phyloP scores from a whole-genome alignment of 1,139 yeast species.

The Pichia sp. region DNA sequence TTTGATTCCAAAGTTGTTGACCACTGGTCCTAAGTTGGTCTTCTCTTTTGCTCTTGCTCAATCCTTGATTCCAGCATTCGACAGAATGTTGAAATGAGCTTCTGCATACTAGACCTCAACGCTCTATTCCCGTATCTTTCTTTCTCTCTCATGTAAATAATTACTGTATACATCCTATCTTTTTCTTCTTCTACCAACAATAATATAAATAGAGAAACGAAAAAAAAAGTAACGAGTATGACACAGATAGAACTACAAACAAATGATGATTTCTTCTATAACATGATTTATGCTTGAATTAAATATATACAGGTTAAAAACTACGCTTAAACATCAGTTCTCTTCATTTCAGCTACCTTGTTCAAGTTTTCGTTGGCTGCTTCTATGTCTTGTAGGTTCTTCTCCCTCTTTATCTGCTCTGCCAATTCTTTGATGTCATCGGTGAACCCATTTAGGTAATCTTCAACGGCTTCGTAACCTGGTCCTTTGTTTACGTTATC shows the following conservation, averaged over 20 bases:
- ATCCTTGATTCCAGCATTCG: slow-evolving; percentile 92
- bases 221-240: neutral
- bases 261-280: neutral
- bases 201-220: neutral
- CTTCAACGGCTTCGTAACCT: slow-evolving; percentile 39
- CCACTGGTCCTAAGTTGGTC: slow-evolving; percentile 97
- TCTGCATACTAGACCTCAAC: neutral
- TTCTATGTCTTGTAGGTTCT: slow-evolving; percentile 22
- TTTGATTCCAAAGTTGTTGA: slow-evolving; percentile 88
- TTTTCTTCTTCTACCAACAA: neutral
- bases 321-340: slow-evolving; percentile 1
- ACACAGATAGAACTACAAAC: neutral
- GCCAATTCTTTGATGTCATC: slow-evolving; percentile 26
- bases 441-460: slow-evolving; percentile 31
- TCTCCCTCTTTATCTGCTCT: slow-evolving; percentile 31
- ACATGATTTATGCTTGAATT: neutral
- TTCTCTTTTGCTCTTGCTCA: slow-evolving; percentile 97
- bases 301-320: slow-evolving; percentile 3
- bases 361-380: slow-evolving; percentile 23
- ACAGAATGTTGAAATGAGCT: slow-evolving; percentile 38
- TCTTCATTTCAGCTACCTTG: slow-evolving; percentile 21
- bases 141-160: slow-evolving; percentile 1
- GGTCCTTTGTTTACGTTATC: slow-evolving; percentile 31
- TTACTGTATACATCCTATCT: neutral
- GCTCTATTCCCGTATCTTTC: neutral